phyloP scores from a whole-genome alignment of 2,329 filamentous ascomycete species.

The Alternaria consortialis region DNA sequence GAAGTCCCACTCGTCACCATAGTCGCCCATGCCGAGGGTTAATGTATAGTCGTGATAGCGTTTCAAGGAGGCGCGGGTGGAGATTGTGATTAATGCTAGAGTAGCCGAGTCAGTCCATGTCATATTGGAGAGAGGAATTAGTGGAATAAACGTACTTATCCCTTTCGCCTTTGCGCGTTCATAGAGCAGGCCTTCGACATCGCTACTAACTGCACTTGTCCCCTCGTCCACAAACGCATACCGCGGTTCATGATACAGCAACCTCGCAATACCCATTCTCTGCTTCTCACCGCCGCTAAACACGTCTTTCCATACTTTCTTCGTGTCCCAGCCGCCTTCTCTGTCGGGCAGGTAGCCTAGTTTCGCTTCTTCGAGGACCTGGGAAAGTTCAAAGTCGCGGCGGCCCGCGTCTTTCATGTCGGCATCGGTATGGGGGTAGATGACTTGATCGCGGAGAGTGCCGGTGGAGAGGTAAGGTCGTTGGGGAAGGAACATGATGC shows the following conservation, averaged over 20 bases:
- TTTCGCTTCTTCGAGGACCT: constrained; percentile 81
- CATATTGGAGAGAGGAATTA: background rate
- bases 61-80: constrained; percentile 91
- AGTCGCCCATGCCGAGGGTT: constrained; percentile 79
- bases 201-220: constrained; percentile 90
- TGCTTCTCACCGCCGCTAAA: constrained; percentile 98
- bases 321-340: constrained; percentile 95
- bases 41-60: constrained; percentile 96
- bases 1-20: constrained; percentile 89
- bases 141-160: constrained; percentile 73
- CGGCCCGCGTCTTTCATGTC: constrained; percentile 88
- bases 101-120: constrained; percentile 1
- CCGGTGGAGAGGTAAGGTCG: constrained; percentile 91
- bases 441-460: constrained; percentile 94
- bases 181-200: constrained; percentile 93
- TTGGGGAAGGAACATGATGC: constrained; percentile 98
- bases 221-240: constrained; percentile 97
- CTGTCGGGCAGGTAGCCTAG: constrained; percentile 89
- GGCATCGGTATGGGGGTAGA: constrained; percentile 93
- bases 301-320: constrained; percentile 98
- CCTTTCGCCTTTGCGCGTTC: constrained; percentile 91
- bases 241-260: constrained; percentile 93
- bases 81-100: constrained; percentile 88
- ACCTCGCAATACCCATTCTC: constrained; percentile 85
- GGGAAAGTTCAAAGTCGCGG: constrained; percentile 79